Base-by-base conservation (phyloP, 164 flowering plant genomes). In the Sedum album region DNA sequence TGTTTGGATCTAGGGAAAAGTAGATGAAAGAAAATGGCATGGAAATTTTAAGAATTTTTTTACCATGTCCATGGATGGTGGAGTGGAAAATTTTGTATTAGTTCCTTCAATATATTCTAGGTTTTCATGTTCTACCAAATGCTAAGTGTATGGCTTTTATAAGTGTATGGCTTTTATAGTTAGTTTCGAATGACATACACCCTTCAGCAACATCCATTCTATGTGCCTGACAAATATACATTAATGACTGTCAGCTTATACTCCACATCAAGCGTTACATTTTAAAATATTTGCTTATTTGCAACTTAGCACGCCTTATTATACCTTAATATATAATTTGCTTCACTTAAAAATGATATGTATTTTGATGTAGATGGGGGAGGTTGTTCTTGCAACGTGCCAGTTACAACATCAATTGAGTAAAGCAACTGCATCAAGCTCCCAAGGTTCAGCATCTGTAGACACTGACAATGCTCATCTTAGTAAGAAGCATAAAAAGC, bases 361-460 rank as follows among this genome's bases (percentile, higher is more conserved):
- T 13, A 10, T 53, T 41, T 35, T 51, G 41, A 33, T 73, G 80
- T 83, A 88, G 94, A 78, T 85, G 79, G 18, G 79, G 13, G 82
- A 79, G 49, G 84, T 85, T 61, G 83, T 84, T 55, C 9, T 78
- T 25, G 66, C 71, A 38, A 75, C 81, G 42, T 60, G 66, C 66
- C 73, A 61, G 68, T 64, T 88, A 53, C 74, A 48, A 26, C 39
- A 73, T 57, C 68, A 64, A 25, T 41, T 82, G 60, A 74, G 61
- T 69, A 84, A 71, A 74, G 74, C 53, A 38, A 20, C 35, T 60
- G 18, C 60, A 42, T 53, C 73, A 23, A 70, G 36, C 30, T 1
- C 35, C 68, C 31, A 3, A 65, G 46, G 35, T 35, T 38, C 48
- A 65, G 18, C 42, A 65, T 36, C 46, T 65, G 46, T 33, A 17